Conservation (phyloP, 352 stramenopile species). For the Phytophthora crassamura region DNA sequence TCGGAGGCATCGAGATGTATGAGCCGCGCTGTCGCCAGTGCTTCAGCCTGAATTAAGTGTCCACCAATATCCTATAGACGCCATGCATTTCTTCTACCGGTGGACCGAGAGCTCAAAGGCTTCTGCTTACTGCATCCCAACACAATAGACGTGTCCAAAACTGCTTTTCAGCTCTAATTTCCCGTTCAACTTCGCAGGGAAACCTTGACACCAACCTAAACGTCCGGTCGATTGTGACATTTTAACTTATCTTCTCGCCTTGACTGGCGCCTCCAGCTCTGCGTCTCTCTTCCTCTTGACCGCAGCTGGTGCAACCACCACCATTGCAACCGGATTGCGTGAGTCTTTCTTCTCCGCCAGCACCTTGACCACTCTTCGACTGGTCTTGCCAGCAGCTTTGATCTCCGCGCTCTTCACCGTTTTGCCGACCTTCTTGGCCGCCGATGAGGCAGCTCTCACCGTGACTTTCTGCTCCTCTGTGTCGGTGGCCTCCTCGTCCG, state of each 20-base stretch:
- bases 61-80: constrained; percentile 32
- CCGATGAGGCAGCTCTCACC: neutral
- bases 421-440: constrained; percentile 4
- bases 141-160: neutral
- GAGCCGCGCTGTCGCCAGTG: constrained; percentile 82
- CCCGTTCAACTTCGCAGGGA: no score
- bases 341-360: constrained; percentile 16
- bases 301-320: constrained; percentile 1
- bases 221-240: neutral
- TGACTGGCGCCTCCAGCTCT: constrained; percentile 1
- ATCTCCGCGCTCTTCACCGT: neutral
- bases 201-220: neutral
- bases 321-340: constrained; percentile 2
- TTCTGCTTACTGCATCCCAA: neutral
- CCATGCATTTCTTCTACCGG: constrained; percentile 9
- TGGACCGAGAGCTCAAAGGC: constrained; percentile 2
- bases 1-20: constrained; percentile 82
- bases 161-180: no score
- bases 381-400: constrained; percentile 27
- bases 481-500: constrained; percentile 31
- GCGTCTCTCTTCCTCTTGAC: constrained; percentile 31
- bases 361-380: constrained; percentile 13
- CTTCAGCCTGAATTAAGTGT: constrained; percentile 49
- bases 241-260: constrained; percentile 25
- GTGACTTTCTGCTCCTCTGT: constrained; percentile 9